These are phyloP conservation scores for Lactarius quietus DNA, from an alignment of 768 basidiomycete genomes.

Conservation along the genomic window DNA sequence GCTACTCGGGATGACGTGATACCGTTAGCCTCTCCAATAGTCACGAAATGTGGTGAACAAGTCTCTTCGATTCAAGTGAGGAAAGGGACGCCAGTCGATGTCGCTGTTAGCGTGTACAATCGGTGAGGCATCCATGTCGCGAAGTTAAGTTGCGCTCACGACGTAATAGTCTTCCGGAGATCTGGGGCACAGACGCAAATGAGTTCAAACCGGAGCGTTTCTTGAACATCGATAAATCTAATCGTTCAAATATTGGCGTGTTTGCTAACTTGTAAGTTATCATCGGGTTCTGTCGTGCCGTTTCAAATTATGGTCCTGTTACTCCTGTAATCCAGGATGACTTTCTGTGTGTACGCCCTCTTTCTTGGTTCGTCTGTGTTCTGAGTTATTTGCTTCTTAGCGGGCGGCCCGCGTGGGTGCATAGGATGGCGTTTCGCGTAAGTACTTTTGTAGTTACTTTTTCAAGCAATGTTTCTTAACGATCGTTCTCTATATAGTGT, in stretches of 20 bases:
- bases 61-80: constrained; percentile 4
- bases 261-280: background rate
- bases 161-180: constrained; percentile 1
- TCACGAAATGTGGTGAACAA: background rate
- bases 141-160: background rate
- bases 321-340: background rate
- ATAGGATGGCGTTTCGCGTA: constrained; percentile 14
- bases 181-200: constrained; percentile 9
- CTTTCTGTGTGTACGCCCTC: background rate
- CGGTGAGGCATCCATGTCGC: background rate
- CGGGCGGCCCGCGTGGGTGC: background rate
- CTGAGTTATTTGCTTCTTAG: background rate
- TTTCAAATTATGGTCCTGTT: background rate
- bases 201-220: constrained; percentile 9
- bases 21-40: constrained; percentile 21
- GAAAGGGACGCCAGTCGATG: constrained; percentile 6
- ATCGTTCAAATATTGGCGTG: constrained; percentile 1
- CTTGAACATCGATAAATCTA: background rate
- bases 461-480: background rate
- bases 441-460: background rate
- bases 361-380: background rate
- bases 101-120: background rate
- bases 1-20: constrained; percentile 25
- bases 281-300: background rate
- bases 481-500: background rate